Evolutionary conservation across 208 protist species (phyloP).

Genomic region (Leishmania tarentolae): DNA sequence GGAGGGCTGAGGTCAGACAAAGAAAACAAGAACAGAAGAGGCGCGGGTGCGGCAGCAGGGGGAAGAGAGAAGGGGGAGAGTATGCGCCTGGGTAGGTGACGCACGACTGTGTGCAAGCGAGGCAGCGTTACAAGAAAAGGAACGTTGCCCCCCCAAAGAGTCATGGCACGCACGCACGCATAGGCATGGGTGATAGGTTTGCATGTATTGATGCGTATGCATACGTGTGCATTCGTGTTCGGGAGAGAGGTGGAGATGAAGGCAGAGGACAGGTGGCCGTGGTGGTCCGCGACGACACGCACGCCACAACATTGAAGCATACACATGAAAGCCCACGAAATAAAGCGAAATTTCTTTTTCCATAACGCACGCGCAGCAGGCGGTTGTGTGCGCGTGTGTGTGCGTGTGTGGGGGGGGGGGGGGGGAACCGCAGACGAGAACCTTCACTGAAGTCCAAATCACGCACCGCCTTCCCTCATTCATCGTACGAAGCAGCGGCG

Average conservation of each 20-base stretch:
- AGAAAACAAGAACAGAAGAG: neutral
- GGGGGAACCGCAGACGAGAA: neutral
- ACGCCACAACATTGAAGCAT: neutral
- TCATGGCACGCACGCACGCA: neutral
- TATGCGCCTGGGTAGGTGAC: neutral
- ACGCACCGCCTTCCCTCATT: neutral
- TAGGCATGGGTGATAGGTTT: neutral
- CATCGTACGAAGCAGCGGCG: neutral
- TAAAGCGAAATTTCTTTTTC: neutral
- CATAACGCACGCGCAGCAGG: neutral
- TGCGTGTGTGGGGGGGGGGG: neutral
- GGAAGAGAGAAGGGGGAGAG: neutral
- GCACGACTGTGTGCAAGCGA: neutral
- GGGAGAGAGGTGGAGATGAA: neutral
- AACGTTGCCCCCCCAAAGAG: neutral
- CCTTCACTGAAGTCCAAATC: neutral
- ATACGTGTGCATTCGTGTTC: neutral
- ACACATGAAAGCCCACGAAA: neutral
- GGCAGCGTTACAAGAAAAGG: neutral
- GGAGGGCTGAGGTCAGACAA: neutral
- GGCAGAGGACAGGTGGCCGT: neutral
- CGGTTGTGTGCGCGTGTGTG: neutral
- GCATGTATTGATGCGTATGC: neutral
- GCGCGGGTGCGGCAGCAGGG: neutral
- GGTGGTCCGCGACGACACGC: neutral